These are phyloP conservation scores for Metschnikowia orientalis DNA, from an alignment of 805 yeast genomes.

Conservation along the genomic window DNA sequence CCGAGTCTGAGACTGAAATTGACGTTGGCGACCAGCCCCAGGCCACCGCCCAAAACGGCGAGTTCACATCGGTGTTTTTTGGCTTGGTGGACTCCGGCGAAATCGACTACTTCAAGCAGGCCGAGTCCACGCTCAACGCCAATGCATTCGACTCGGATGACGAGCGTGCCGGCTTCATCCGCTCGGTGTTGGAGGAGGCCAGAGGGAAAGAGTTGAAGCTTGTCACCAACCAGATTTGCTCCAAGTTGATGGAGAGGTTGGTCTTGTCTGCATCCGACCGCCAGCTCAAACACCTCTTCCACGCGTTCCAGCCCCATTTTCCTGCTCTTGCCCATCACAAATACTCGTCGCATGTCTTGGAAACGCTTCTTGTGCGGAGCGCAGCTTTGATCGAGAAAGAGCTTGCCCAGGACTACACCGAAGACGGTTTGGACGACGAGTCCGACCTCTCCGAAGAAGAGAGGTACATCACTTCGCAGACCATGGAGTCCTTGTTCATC, in stretches of 20 bases:
- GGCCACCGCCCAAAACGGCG: constrained; percentile 12
- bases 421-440: constrained; percentile 31
- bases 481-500: constrained; percentile 65
- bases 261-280: constrained; percentile 59
- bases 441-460: constrained; percentile 20
- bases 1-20: constrained; percentile 1
- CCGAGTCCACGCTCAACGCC: constrained; percentile 79
- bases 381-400: constrained; percentile 77
- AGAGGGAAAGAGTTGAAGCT: constrained; percentile 86
- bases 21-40: constrained; percentile 8
- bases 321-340: constrained; percentile 78
- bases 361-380: constrained; percentile 70
- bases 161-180: constrained; percentile 67
- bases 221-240: constrained; percentile 91
- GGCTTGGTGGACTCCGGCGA: constrained; percentile 85
- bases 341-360: constrained; percentile 90
- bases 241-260: constrained; percentile 85
- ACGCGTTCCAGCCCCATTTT: constrained; percentile 68
- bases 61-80: constrained; percentile 51
- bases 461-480: constrained; percentile 35
- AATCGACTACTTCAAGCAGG: constrained; percentile 86
- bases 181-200: constrained; percentile 79
- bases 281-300: constrained; percentile 63
- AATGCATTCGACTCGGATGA: constrained; percentile 72
- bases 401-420: constrained; percentile 34